Percentiles rank a stretch among this genome's conserved stretches.
phyloP scores from a whole-genome alignment of 129 eudicot genomes.

The Centaurea solstitialis region DNA sequence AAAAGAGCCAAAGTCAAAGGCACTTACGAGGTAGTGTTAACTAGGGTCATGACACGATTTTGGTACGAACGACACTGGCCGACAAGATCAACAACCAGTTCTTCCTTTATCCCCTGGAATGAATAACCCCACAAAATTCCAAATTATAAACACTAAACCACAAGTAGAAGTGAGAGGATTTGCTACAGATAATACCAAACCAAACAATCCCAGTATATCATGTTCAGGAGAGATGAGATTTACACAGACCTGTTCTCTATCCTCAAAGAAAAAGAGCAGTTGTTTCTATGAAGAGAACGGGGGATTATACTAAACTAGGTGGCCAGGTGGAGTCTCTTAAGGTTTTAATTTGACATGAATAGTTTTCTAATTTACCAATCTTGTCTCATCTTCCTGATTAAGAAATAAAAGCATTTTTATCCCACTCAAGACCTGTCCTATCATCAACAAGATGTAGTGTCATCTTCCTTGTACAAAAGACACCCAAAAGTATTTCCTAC shows the following conservation, averaged over 20 bases:
- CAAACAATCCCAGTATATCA: neutral
- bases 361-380: neutral
- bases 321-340: neutral
- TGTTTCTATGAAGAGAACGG: no score
- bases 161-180: neutral
- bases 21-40: conserved; percentile 68
- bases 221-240: neutral
- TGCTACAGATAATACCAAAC: neutral
- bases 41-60: conserved; percentile 81
- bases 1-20: neutral
- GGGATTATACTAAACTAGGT: no score
- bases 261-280: no score
- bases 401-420: no score
- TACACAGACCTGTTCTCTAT: no score
- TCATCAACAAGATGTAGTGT: neutral
- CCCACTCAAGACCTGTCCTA: neutral
- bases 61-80: conserved; percentile 87
- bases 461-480: neutral
- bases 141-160: neutral
- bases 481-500: neutral
- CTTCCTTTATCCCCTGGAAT: conserved; percentile 70
- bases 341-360: neutral
- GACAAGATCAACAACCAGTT: conserved; percentile 82
- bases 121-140: neutral
- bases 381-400: neutral